These are phyloP conservation scores for Aspergillus ochraceoroseus DNA, from an alignment of 2,329 filamentous ascomycete genomes.

Conservation along the genomic window DNA sequence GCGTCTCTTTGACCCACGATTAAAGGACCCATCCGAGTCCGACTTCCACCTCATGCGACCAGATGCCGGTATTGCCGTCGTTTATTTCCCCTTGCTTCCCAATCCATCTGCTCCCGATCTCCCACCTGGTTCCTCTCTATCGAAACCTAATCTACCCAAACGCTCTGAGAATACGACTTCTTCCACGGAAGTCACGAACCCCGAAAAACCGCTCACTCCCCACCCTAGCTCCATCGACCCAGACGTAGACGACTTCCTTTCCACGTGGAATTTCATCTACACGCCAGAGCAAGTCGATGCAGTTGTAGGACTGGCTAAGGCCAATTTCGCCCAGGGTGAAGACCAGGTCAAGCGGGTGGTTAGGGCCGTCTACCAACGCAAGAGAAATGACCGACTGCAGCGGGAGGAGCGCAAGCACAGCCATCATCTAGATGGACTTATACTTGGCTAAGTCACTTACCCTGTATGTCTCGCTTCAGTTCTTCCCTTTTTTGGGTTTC, in stretches of 20 bases:
- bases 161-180: constrained; percentile 21
- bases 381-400: constrained; percentile 56
- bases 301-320: constrained; percentile 73
- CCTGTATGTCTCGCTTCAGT: no score
- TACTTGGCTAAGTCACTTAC: constrained; percentile 13
- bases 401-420: constrained; percentile 28
- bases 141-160: constrained; percentile 24
- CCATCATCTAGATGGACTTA: constrained; percentile 30
- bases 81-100: constrained; percentile 84
- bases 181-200: constrained; percentile 19
- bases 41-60: constrained; percentile 68
- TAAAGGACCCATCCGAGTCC: constrained; percentile 56
- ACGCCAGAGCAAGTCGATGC: constrained; percentile 83
- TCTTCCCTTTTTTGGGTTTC: background rate
- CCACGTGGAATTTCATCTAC: constrained; percentile 98
- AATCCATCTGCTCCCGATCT: constrained; percentile 54
- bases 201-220: constrained; percentile 23
- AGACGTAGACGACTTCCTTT: constrained; percentile 75
- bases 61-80: constrained; percentile 77
- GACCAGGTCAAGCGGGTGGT: constrained; percentile 74
- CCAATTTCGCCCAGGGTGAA: constrained; percentile 79
- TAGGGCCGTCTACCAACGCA: constrained; percentile 85
- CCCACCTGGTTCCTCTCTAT: constrained; percentile 22
- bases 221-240: constrained; percentile 73
- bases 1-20: constrained; percentile 40